Conservation (phyloP, 345 rosid species). For the Arabidopsis suecica region DNA sequence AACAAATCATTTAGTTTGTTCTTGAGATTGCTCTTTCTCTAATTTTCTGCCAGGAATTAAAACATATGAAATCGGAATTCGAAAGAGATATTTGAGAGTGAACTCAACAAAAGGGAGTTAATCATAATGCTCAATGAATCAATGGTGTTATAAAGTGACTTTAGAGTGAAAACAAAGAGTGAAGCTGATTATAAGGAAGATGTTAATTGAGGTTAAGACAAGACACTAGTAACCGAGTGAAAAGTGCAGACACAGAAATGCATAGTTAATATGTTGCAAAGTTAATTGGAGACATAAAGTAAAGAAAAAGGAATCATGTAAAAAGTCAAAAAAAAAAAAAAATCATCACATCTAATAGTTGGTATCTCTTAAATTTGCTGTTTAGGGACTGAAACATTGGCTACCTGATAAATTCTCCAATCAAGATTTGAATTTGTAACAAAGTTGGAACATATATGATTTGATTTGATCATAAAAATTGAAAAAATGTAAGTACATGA, state of each 20-base stretch:
- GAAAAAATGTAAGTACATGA: no score
- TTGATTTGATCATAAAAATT: conserved; percentile 1
- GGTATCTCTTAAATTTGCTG: neutral
- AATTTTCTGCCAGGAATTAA: neutral
- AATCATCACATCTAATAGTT: conserved; percentile 11
- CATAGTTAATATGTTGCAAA: conserved; percentile 1
- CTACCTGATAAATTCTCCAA: no score
- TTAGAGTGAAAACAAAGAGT: conserved; percentile 3
- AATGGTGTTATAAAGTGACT: conserved; percentile 13
- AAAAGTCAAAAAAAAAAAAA: neutral
- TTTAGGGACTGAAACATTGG: neutral
- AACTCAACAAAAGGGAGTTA: conserved; percentile 13
- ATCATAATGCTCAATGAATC: conserved; percentile 16
- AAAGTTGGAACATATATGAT: neutral
- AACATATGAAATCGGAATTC: neutral
- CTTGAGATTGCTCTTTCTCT: neutral
- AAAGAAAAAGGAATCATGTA: conserved; percentile 17
- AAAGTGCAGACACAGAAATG: conserved; percentile 21
- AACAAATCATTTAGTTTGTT: neutral
- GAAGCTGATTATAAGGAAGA: conserved; percentile 1
- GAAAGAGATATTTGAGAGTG: neutral
- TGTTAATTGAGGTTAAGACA: conserved; percentile 5
- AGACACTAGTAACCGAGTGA: conserved; percentile 5
- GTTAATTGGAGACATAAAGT: conserved; percentile 9
- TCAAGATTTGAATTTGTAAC: neutral